Percentiles rank a stretch among this genome's conserved stretches.
Conservation (phyloP, 306 rosid species). For the Parietaria judaica region DNA sequence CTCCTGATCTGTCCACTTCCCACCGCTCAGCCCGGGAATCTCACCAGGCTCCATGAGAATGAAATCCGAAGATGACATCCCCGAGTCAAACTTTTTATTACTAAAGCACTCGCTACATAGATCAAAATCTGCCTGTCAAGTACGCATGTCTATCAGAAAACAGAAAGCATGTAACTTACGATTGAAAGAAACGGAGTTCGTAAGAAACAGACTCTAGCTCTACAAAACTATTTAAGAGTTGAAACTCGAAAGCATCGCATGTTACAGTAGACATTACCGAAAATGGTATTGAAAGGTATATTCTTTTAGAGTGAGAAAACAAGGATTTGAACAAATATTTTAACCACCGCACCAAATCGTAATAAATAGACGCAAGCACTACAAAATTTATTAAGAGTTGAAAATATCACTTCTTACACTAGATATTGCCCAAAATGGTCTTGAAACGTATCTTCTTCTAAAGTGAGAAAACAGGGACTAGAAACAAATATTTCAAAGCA, state of each 20-base stretch:
- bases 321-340: neutral
- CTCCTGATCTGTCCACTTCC: conserved; percentile 98
- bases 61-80: conserved; percentile 82
- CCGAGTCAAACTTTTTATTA: conserved; percentile 71
- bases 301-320: neutral
- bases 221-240: neutral
- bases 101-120: conserved; percentile 82
- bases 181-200: conserved; percentile 4
- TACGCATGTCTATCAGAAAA: conserved; percentile 30
- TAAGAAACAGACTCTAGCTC: too few relatives aligned
- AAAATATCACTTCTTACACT: neutral
- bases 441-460: neutral
- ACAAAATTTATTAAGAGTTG: neutral
- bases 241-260: too few relatives aligned
- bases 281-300: neutral
- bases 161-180: conserved; percentile 11
- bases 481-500: neutral
- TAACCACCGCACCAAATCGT: neutral
- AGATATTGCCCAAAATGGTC: neutral
- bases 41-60: conserved; percentile 98
- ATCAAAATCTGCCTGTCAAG: conserved; percentile 91
- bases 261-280: neutral
- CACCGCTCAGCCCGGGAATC: conserved; percentile 74
- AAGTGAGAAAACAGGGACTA: neutral
- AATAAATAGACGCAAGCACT: neutral